Conservation (phyloP, 371 early-diverging fungal genomes). For the Blakeslea trispora region DNA sequence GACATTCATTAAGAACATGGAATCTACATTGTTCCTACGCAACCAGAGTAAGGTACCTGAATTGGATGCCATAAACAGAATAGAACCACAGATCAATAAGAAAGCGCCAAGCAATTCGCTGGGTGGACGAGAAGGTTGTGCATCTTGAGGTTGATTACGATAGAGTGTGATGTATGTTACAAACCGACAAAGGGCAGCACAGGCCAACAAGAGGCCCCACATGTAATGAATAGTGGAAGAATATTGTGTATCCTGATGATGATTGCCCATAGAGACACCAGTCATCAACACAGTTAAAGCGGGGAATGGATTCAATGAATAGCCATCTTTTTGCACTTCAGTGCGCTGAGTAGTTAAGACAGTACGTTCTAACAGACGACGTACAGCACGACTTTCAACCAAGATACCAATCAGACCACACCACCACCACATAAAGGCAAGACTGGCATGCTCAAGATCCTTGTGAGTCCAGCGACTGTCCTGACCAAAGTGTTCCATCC, state of each 20-base stretch:
- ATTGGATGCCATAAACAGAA: conserved; percentile 56
- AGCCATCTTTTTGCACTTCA: not conserved
- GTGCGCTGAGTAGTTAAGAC: conserved; percentile 19
- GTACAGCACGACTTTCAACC: conserved; percentile 53
- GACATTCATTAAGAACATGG: conserved; percentile 55
- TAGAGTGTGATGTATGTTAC: conserved; percentile 44
- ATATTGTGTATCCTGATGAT: conserved; percentile 61
- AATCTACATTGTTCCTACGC: conserved; percentile 44
- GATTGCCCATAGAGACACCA: conserved; percentile 65
- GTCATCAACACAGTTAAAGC: conserved; percentile 62
- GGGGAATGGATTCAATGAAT: conserved; percentile 56
- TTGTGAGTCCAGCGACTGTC: conserved; percentile 59
- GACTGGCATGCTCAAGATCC: conserved; percentile 65
- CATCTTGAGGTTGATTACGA: conserved; percentile 25
- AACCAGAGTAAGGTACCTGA: conserved; percentile 48
- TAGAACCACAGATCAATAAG: conserved; percentile 45
- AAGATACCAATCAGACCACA: conserved; percentile 61
- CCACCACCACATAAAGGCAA: conserved; percentile 70
- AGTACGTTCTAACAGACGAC: conserved; percentile 35
- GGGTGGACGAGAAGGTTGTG: conserved; percentile 44
- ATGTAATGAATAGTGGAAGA: conserved; percentile 59
- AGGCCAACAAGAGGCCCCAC: conserved; percentile 57
- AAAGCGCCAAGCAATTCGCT: conserved; percentile 48
- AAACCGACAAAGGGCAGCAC: conserved; percentile 59
- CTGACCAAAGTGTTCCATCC: conserved; percentile 66